Evolutionary conservation across 2,329 filamentous ascomycete species (phyloP).

Genomic region (Trichophyton rubrum): DNA sequence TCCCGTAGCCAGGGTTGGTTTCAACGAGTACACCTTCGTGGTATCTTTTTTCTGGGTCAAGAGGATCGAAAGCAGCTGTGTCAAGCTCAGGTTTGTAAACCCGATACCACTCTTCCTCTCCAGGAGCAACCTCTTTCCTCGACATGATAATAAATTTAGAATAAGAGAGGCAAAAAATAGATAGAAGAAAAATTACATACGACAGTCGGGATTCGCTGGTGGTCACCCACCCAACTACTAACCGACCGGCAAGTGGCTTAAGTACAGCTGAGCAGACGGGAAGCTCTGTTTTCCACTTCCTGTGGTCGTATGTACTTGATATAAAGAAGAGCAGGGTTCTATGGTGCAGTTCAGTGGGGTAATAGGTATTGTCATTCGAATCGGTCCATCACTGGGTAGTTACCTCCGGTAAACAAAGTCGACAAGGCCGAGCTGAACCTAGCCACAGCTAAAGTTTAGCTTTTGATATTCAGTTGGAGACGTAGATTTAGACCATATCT

Average conservation of each 20-base stretch:
- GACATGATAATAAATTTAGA: not conserved
- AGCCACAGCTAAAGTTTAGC: too few relatives aligned
- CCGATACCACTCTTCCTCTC: conserved; percentile 7
- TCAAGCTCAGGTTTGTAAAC: conserved; percentile 10
- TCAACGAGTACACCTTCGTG: conserved; percentile 13
- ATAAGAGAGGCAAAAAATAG: not conserved
- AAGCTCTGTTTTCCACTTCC: not conserved
- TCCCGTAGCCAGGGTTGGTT: not conserved
- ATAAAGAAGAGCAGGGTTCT: not conserved
- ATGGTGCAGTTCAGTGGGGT: too few relatives aligned
- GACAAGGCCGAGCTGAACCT: not conserved
- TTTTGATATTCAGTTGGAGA: too few relatives aligned
- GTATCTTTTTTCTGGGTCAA: conserved; percentile 12
- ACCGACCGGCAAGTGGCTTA: not conserved
- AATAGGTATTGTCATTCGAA: too few relatives aligned
- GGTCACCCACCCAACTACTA: not conserved
- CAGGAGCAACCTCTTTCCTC: not conserved
- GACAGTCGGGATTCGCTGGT: not conserved
- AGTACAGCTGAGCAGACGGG: not conserved
- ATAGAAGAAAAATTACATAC: not conserved
- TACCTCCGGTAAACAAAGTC: too few relatives aligned
- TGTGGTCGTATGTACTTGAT: not conserved
- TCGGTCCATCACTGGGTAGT: too few relatives aligned
- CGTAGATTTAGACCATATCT: too few relatives aligned
- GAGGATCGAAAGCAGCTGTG: conserved; percentile 10